Percentiles rank a stretch among this genome's conserved stretches.
Evolutionary conservation across 139 green algal species (phyloP).

Genomic region (Dunaliella primolecta): DNA sequence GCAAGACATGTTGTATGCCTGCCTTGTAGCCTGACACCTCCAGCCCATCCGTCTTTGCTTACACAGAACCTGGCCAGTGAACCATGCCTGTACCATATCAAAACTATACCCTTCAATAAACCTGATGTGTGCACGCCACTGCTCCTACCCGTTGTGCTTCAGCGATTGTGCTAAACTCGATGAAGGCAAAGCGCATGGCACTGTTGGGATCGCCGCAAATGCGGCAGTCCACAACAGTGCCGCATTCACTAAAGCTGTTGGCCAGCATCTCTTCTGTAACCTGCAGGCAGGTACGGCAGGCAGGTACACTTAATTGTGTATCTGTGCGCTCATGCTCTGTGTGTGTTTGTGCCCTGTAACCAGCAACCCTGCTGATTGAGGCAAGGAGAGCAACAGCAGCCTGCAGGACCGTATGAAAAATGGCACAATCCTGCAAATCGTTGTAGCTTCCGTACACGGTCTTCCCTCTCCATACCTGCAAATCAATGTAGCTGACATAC

Average conservation of each 20-base stretch:
- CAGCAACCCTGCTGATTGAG: neutral
- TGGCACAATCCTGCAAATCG: neutral
- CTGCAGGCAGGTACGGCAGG: conserved; percentile 17
- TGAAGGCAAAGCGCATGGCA: conserved; percentile 91
- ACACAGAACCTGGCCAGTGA: no score
- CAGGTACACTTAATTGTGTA: no score
- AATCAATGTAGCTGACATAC: conserved; percentile 77
- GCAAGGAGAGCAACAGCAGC: neutral
- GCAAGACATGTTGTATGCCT: no score
- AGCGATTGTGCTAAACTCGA: conserved; percentile 80
- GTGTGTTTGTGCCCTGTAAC: neutral
- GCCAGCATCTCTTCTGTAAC: conserved; percentile 78
- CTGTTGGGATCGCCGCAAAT: conserved; percentile 93
- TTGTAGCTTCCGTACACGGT: no score
- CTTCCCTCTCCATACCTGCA: conserved; percentile 34
- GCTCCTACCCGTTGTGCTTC: neutral
- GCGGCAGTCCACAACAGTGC: conserved; percentile 82
- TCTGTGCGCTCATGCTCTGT: neutral
- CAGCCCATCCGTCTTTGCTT: no score
- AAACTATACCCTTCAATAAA: no score
- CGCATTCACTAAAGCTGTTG: conserved; percentile 67
- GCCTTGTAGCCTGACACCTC: no score
- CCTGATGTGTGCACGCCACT: no score
- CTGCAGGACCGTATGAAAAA: neutral
- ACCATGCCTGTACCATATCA: no score